Evolutionary conservation across 1,284 basidiomycete species (phyloP), one percentile per base, ranked within the genome.

Genomic region (Papiliotrema flavescens): DNA sequence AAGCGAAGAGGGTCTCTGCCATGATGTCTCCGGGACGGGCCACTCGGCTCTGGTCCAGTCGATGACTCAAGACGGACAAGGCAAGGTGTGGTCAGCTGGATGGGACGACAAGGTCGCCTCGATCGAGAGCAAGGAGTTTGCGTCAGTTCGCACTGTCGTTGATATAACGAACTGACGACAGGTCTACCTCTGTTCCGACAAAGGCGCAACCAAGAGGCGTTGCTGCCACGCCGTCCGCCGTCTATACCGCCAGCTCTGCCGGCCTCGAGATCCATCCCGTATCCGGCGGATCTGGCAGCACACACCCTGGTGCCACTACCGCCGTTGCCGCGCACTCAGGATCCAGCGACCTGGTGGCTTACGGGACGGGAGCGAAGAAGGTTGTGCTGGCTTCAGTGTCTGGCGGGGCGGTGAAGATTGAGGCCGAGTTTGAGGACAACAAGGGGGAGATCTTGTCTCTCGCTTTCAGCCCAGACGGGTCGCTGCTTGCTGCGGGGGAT

Each of bases 381-480:
- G 82, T 93, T 17, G 81, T 83, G 47, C 70, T 96, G 28, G 57
- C 60, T 20, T 53, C 59, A 23, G 57, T 69, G 2, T 53, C 53
- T 1, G 63, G 62, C 5, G 54, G 58, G 22, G 49, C 64, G 39
- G 53, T 66, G 28, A 54, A 65, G 47, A 45, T 59, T 15, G 65
- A 53, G 19, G 54, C 39, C 79, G 76, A 19, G 75, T 81, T 94
- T 32, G 84, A 88, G 55, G 84, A 84, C 32, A 87, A 87, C 74
- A 84, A 83, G 63, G 87, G 84, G 19, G 76, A 82, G 8, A 80
- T 97, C 14, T 87, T 87, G 26, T 84, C 86, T 0, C 75, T 98
- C 1, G 84, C 89, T 0, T 90, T 97, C 76, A 89, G 89, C 0
- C 83, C 85, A 0, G 85, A 94, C 68, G 88, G 87, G 1, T 78